Evolutionary conservation across 192 early-diverging fungal genomes (phyloP).

Genomic region (Backusella sp.): DNA sequence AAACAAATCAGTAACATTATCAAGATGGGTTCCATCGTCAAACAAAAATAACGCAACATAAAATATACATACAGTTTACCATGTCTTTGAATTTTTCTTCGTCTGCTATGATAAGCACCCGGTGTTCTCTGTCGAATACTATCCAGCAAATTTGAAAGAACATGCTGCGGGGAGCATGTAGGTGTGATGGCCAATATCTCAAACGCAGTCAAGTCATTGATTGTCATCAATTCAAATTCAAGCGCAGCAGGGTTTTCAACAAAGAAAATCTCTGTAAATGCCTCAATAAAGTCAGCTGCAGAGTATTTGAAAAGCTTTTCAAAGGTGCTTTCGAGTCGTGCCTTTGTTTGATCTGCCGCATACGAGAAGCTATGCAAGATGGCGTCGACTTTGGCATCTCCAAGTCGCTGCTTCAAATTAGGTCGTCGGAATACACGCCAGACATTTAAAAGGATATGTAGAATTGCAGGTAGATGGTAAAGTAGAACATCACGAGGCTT

Average conservation of each 20-base stretch:
- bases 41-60: too few relatives aligned
- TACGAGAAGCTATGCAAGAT: constrained; percentile 33
- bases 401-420: not conserved
- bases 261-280: constrained; percentile 65
- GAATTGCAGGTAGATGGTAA: constrained; percentile 43
- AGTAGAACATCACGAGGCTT: constrained; percentile 52
- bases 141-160: constrained; percentile 41
- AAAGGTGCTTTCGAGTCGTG: constrained; percentile 51
- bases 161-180: constrained; percentile 32
- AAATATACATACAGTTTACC: constrained; percentile 54
- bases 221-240: constrained; percentile 36
- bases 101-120: constrained; percentile 30
- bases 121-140: constrained; percentile 46
- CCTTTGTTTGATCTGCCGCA: constrained; percentile 40
- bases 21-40: not conserved
- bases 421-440: constrained; percentile 33
- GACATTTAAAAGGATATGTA: constrained; percentile 49
- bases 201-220: constrained; percentile 23
- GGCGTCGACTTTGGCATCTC: constrained; percentile 15
- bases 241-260: constrained; percentile 49
- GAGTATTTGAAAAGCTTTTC: constrained; percentile 52
- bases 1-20: not conserved
- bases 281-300: constrained; percentile 59
- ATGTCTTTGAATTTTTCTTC: constrained; percentile 39
- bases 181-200: constrained; percentile 37